These are phyloP conservation scores for Prunus armeniaca DNA, from an alignment of 306 rosid species.

Conservation along the genomic window DNA sequence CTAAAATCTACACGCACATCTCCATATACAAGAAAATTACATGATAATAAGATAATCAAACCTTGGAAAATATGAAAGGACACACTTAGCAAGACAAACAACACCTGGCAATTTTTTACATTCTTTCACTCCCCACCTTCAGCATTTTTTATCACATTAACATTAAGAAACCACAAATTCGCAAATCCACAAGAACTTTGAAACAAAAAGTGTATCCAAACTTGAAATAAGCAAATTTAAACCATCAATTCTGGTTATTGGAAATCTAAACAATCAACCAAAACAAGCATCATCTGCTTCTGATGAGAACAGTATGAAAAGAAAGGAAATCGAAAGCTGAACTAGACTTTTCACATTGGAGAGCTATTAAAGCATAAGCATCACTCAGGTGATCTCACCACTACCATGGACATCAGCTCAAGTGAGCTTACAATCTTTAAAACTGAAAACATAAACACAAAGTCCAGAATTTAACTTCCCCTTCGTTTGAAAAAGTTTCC, in stretches of 20 bases:
- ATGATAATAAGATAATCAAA: neutral
- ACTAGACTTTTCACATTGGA: neutral
- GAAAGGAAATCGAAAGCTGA: neutral
- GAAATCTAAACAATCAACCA: neutral
- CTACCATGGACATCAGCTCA: neutral
- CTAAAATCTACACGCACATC: slow-evolving; percentile 13
- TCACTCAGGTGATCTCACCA: neutral
- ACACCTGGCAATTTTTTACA: neutral
- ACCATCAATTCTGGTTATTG: neutral
- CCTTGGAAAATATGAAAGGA: neutral
- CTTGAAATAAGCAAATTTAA: slow-evolving; percentile 3
- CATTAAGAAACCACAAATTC: neutral
- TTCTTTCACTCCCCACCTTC: slow-evolving; percentile 8
- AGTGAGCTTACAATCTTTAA: slow-evolving; percentile 3
- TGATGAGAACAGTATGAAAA: slow-evolving; percentile 9
- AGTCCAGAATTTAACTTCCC: neutral
- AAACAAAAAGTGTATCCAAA: neutral
- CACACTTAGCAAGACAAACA: slow-evolving; percentile 3
- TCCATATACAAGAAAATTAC: neutral
- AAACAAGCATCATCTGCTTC: slow-evolving; percentile 10
- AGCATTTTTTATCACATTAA: neutral
- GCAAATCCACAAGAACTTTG: slow-evolving; percentile 12
- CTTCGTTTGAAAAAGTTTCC: neutral
- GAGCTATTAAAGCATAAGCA: slow-evolving; percentile 1
- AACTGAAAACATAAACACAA: neutral